Percentiles rank a stretch among this genome's conserved stretches.
Conservation (phyloP, 2,329 filamentous ascomycete genomes). For the Diaporthe citriasiana region DNA sequence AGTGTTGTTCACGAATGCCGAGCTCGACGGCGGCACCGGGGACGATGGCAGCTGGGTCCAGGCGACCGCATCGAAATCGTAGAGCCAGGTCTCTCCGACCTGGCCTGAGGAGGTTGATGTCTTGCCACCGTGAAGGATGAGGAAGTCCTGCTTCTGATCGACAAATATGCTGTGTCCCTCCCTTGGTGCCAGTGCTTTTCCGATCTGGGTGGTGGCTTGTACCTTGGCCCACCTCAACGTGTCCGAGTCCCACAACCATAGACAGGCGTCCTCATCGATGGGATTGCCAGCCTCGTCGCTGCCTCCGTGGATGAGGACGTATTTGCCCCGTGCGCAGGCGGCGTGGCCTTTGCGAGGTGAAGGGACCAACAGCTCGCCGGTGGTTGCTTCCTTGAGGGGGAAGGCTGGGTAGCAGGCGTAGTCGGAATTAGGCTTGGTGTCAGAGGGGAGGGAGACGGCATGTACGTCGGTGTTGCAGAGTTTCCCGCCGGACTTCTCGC, state of each 20-base stretch:
- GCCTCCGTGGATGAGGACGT: conserved; percentile 55
- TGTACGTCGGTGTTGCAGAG: conserved; percentile 66
- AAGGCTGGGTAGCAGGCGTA: conserved; percentile 54
- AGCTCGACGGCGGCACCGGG: conserved; percentile 54
- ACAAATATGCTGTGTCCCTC: conserved; percentile 54
- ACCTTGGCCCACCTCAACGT: conserved; percentile 53
- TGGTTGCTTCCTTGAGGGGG: conserved; percentile 47
- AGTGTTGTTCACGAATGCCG: conserved; percentile 59
- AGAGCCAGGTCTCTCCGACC: conserved; percentile 63
- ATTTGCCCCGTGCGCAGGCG: conserved; percentile 52
- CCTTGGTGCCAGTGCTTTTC: conserved; percentile 49
- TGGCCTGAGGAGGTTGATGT: conserved; percentile 44
- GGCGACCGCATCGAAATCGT: conserved; percentile 60
- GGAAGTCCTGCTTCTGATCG: conserved; percentile 60
- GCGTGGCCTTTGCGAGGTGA: conserved; percentile 53
- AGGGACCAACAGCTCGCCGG: conserved; percentile 50
- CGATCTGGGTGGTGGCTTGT: conserved; percentile 50
- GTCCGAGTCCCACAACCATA: conserved; percentile 57
- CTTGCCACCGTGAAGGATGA: conserved; percentile 65
- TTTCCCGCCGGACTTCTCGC: conserved; percentile 54
- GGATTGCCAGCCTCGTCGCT: conserved; percentile 48
- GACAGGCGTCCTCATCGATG: conserved; percentile 50
- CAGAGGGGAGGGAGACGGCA: conserved; percentile 63
- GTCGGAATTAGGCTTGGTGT: conserved; percentile 52
- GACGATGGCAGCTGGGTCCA: conserved; percentile 65